Base-by-base conservation (phyloP, 495 filamentous ascomycete species). In the Aspergillus homomorphus region DNA sequence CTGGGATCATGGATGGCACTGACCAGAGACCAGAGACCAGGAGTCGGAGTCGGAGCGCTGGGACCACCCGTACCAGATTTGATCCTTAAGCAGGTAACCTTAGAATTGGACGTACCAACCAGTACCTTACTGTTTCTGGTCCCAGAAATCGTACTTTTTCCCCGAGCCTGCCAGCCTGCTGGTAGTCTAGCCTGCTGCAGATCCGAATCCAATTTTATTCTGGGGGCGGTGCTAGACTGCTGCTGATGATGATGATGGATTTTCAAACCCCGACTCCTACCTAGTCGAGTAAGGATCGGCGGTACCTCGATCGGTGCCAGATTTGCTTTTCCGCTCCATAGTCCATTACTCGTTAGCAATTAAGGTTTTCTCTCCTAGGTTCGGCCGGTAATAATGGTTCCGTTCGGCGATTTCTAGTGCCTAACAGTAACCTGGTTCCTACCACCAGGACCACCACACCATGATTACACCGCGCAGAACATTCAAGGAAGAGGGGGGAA, bases 271-370 rank as follows among this genome's bases (percentile, higher is more conserved):
- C 51, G 51, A 21, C 51, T 54, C 51, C 51, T 54, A 41, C 42
- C n/a, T 16, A 23, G 7, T 54, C 24, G 19, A 21, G 51, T 54
- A 38, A 54, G 16, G 51, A 54, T 54, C 51, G 33, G 10, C 48
- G n/a, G 48, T 15, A 28, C 23, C 18, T 28, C 48, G 48, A 51
- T 51, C 48, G 48, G 48, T 28, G 48, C 23, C 48, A 51, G 48
- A 51, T 51, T 51, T 51, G 48, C 23, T 51, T 51, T 51, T 51
- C 48, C 45, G 20, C 45, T 26, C 45, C 45, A 49, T n/a, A n/a
- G n/a, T n/a, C n/a, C n/a, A n/a, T n/a, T n/a, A n/a, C n/a, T n/a
- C n/a, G n/a, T n/a, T n/a, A n/a, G n/a, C 20, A 49, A 9, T 49
- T 44, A 28, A 20, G 51, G 33, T 44, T 43, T 19, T 44, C 30